Conservation (phyloP, 2,329 filamentous ascomycete genomes). For the Parastagonospora nodorum region DNA sequence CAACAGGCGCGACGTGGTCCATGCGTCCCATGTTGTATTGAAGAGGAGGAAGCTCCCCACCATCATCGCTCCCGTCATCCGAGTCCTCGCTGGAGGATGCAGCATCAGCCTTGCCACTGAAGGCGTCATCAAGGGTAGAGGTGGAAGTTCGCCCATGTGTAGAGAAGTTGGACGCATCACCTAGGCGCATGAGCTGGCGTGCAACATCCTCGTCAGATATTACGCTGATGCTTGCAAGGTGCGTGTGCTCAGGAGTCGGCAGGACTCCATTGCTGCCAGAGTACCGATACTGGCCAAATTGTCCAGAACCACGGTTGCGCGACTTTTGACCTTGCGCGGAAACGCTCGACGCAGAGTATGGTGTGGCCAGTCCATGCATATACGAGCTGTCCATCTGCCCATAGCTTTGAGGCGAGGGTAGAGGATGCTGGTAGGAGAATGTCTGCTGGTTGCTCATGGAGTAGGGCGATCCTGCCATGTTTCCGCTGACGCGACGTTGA, state of each 20-base stretch:
- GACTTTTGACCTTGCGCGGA: slow-evolving; percentile 40
- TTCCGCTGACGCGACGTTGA: slow-evolving; percentile 77
- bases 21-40: slow-evolving; percentile 31
- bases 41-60: slow-evolving; percentile 48
- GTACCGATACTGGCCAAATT: slow-evolving; percentile 49
- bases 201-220: slow-evolving; percentile 98
- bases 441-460: slow-evolving; percentile 77
- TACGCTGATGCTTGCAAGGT: slow-evolving; percentile 77
- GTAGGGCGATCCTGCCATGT: slow-evolving; percentile 74
- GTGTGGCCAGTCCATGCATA: slow-evolving; percentile 42
- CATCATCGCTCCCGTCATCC: slow-evolving; percentile 74
- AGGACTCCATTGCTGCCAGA: slow-evolving; percentile 64
- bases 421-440: slow-evolving; percentile 74
- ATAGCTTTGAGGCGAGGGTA: slow-evolving; percentile 86
- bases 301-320: slow-evolving; percentile 43
- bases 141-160: slow-evolving; percentile 85
- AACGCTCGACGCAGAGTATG: slow-evolving; percentile 42
- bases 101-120: slow-evolving; percentile 85
- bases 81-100: slow-evolving; percentile 58
- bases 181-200: slow-evolving; percentile 93
- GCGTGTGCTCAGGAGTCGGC: slow-evolving; percentile 88
- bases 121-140: slow-evolving; percentile 89
- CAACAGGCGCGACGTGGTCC: slow-evolving; percentile 50
- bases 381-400: slow-evolving; percentile 45
- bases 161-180: slow-evolving; percentile 90